These are phyloP conservation scores for Carex parvula DNA, from an alignment of 176 grass and related monocot genomes.

Conservation along the genomic window DNA sequence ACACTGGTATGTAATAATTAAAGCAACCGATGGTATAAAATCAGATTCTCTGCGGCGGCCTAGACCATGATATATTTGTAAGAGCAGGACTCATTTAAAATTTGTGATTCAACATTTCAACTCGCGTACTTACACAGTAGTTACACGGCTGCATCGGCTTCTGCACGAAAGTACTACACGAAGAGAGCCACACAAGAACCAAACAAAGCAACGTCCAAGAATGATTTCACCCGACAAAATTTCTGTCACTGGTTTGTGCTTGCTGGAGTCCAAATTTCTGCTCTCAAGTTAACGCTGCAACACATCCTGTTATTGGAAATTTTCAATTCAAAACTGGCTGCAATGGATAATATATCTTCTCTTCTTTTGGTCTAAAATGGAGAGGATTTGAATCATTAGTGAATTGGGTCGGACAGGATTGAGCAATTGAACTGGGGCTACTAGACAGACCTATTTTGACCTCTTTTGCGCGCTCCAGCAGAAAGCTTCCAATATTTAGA, in stretches of 20 bases:
- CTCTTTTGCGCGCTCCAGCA: background rate
- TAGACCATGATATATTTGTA: background rate
- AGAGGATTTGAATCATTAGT: background rate
- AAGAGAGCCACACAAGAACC: background rate
- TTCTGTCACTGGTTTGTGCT: background rate
- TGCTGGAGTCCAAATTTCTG: background rate
- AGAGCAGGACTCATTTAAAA: background rate
- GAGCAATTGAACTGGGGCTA: background rate
- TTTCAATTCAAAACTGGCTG: background rate
- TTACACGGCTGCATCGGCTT: background rate
- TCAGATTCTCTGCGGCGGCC: background rate
- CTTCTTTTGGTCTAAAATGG: background rate
- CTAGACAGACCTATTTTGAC: background rate
- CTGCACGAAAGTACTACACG: background rate
- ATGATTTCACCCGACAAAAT: constrained; percentile 12
- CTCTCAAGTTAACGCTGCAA: background rate
- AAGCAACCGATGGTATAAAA: background rate
- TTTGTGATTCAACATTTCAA: too few relatives aligned
- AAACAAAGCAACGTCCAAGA: background rate
- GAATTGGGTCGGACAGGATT: constrained; percentile 17
- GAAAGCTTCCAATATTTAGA: constrained; percentile 7
- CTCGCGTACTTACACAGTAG: too few relatives aligned
- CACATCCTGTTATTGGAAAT: background rate
- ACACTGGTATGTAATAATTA: background rate
- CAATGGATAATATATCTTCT: background rate